These are phyloP conservation scores for Phlyctochytrium planicorne DNA, from an alignment of 192 early-diverging fungal species.

Conservation along the genomic window DNA sequence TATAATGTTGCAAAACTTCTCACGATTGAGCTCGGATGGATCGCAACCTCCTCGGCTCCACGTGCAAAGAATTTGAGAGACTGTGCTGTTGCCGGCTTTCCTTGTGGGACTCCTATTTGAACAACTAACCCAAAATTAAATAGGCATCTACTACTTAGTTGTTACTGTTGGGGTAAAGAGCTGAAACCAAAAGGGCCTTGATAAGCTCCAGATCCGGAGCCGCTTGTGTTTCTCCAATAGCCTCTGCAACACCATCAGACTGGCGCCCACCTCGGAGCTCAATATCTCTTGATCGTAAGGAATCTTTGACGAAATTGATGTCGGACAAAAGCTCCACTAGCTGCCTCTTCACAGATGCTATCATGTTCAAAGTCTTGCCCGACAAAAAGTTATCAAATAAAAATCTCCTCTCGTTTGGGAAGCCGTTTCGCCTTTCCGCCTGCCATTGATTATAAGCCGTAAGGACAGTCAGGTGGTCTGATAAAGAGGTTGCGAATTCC, in stretches of 20 bases:
- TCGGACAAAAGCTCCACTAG: slow-evolving; percentile 42
- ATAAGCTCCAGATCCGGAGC: slow-evolving; percentile 34
- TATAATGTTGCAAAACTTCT: slow-evolving; percentile 9
- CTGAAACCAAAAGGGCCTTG: slow-evolving; percentile 32
- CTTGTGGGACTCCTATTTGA: slow-evolving; percentile 63
- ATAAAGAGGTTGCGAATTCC: slow-evolving; percentile 32
- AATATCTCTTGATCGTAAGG: slow-evolving; percentile 27
- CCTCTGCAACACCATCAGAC: slow-evolving; percentile 33
- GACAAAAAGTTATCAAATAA: slow-evolving; percentile 42
- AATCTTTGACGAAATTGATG: slow-evolving; percentile 38
- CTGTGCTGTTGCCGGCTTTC: slow-evolving; percentile 58
- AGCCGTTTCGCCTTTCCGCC: slow-evolving; percentile 24
- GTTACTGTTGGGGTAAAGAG: slow-evolving; percentile 40
- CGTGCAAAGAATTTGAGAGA: slow-evolving; percentile 20
- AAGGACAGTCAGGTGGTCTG: slow-evolving; percentile 47
- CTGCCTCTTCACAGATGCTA: slow-evolving; percentile 43
- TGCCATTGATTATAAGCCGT: slow-evolving; percentile 45
- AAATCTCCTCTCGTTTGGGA: slow-evolving; percentile 29
- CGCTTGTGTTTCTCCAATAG: slow-evolving; percentile 12
- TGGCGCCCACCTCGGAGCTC: slow-evolving; percentile 30
- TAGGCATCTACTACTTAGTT: background rate
- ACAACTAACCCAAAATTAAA: slow-evolving; percentile 32
- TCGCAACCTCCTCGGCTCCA: slow-evolving; percentile 36
- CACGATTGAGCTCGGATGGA: slow-evolving; percentile 43
- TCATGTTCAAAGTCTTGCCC: slow-evolving; percentile 34